Base-by-base conservation (phyloP, 306 rosid species). In the Corylus americana region DNA sequence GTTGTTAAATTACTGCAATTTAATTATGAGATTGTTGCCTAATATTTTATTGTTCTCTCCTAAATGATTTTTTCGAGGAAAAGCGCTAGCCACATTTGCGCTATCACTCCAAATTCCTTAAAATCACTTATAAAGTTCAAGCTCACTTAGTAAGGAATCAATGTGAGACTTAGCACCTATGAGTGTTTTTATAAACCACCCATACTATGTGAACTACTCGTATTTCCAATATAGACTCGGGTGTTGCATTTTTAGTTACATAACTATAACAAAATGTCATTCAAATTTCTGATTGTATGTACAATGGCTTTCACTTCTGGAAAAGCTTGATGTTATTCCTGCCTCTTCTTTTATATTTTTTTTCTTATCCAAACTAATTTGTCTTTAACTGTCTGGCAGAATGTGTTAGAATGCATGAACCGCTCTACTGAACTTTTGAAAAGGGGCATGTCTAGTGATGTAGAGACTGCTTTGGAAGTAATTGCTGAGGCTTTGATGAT, bases 401-500 rank as follows among this genome's bases (percentile, higher is more conserved):
- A 88, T 90, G 92, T 88, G 76, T 90, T 83, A 22, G 94, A 88
- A 57, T 82, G 88, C 76, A 81, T 86, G 85, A 78, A 86, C 73
- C 86, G 50, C 76, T 89, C 90, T 58, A 79, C 89, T 73, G 92
- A 87, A 73, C 83, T 90, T 87, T 80, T 88, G 91, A 91, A 61
- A 83, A 85, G 77, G 78, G 87, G 89, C 80, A 82, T 86, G 59
- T 79, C 91, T 70, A 82, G 77, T 74, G 91, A 90, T 74, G 85
- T 80, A 25, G 93, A 88, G 79, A 80, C 73, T 55, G 96, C 91
- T 74, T 71, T 95, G 79, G 93, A 86, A 72, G 80, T 86, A 80
- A 90, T 95, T 79, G 85, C 88, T 16, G 94, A 91, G 84, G 97
- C 91, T 3, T 77, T 93, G 88, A 70, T 66, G 49, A 90, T 90